These are phyloP conservation scores for Eleusine coracana DNA, from an alignment of 176 grass and related monocot species.

Conservation along the genomic window DNA sequence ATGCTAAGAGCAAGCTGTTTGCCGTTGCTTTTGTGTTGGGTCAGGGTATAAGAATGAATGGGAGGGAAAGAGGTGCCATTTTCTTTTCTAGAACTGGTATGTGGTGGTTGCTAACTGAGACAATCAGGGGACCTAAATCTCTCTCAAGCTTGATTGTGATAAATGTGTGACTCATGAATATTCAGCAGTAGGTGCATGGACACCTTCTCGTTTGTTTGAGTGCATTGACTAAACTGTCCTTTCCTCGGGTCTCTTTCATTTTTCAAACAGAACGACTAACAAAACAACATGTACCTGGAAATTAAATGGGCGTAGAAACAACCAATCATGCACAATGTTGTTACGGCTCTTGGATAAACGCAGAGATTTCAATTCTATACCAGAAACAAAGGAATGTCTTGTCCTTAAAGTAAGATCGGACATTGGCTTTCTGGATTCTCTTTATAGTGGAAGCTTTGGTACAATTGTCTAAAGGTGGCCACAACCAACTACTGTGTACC, in stretches of 20 bases:
- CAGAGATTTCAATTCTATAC: constrained; percentile 7
- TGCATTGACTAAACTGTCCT: background rate
- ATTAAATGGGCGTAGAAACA: background rate
- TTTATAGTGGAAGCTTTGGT: constrained; percentile 19
- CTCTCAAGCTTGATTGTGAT: background rate
- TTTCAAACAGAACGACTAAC: background rate
- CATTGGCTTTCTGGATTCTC: constrained; percentile 21
- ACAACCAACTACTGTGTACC: constrained; percentile 30
- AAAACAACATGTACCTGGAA: background rate
- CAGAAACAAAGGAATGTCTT: constrained; percentile 18
- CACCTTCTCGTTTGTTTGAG: background rate
- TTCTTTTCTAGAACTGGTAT: constrained; percentile 48
- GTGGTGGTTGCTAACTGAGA: constrained; percentile 61
- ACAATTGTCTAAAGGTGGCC: constrained; percentile 35
- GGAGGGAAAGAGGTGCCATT: constrained; percentile 23
- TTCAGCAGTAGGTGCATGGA: background rate
- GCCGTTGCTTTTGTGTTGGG: constrained; percentile 23
- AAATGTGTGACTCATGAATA: constrained; percentile 12
- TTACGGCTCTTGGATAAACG: constrained; percentile 8
- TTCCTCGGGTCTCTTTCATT: background rate
- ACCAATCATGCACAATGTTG: constrained; percentile 19
- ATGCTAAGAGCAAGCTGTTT: constrained; percentile 11
- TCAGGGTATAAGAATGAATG: constrained; percentile 42
- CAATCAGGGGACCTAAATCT: constrained; percentile 22
- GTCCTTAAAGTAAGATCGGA: constrained; percentile 18